phyloP scores from a whole-genome alignment of 805 yeast genomes.

The Metschnikowia peoriensis region DNA sequence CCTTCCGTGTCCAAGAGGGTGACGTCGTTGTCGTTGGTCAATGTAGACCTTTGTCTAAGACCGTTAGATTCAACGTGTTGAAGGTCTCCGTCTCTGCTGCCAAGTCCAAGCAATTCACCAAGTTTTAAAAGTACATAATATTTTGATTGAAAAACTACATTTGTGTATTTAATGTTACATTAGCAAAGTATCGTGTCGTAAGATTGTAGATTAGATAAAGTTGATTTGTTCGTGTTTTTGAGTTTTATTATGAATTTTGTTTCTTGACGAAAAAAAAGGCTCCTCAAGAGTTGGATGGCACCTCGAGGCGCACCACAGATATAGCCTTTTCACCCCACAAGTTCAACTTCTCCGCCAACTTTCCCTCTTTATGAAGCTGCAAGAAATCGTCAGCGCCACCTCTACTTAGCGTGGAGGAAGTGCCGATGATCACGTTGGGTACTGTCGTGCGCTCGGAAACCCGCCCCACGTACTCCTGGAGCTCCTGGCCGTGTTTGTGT shows the following conservation, averaged over 20 bases:
- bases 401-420: conserved; percentile 42
- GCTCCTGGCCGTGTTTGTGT: conserved; percentile 69
- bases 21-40: conserved; percentile 99
- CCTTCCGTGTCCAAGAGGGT: conserved; percentile 99
- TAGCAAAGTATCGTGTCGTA: conserved; percentile 11
- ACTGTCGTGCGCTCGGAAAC: conserved; percentile 17
- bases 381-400: conserved; percentile 90
- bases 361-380: conserved; percentile 55
- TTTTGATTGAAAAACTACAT: conserved; percentile 1
- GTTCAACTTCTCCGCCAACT: conserved; percentile 49
- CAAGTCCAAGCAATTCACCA: conserved; percentile 92
- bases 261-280: too few relatives aligned
- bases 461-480: conserved; percentile 67
- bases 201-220: neutral
- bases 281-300: conserved; percentile 51
- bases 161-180: conserved; percentile 21
- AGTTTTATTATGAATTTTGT: neutral
- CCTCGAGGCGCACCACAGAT: conserved; percentile 47
- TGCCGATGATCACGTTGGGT: conserved; percentile 20
- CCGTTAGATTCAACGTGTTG: conserved; percentile 99
- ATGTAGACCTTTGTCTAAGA: conserved; percentile 99
- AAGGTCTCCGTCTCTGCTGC: conserved; percentile 88
- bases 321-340: conserved; percentile 63
- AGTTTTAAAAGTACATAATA: conserved; percentile 62
- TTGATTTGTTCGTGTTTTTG: neutral